Percentiles rank a stretch among this genome's conserved stretches.
phyloP scores from a whole-genome alignment of 345 rosid species.

The Lepidium aucheri region DNA sequence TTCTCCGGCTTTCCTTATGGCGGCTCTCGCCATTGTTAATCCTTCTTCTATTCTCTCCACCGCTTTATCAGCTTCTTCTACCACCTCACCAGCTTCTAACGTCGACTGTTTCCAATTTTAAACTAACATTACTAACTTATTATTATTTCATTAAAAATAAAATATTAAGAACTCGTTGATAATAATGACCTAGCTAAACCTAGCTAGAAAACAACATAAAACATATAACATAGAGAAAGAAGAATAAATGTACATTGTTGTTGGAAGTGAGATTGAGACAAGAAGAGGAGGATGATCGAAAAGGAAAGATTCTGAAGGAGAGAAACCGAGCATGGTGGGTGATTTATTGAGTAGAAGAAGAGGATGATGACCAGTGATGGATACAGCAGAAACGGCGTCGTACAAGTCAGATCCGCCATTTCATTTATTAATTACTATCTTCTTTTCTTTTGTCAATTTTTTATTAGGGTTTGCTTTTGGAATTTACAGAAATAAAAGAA shows the following conservation, averaged over 20 bases:
- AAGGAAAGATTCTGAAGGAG: slow-evolving; percentile 5
- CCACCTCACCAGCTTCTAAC: not conserved
- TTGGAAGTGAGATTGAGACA: slow-evolving; percentile 15
- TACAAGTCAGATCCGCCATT: slow-evolving; percentile 46
- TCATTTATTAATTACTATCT: not conserved
- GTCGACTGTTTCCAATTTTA: slow-evolving; percentile 2
- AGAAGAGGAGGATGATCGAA: slow-evolving; percentile 4
- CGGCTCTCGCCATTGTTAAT: slow-evolving; percentile 53
- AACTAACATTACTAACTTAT: not conserved
- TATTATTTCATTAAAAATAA: too few species aligned
- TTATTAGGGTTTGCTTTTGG: not conserved
- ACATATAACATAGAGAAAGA: not conserved
- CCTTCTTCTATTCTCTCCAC: slow-evolving; percentile 46
- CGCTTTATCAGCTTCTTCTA: slow-evolving; percentile 22
- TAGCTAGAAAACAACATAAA: not conserved
- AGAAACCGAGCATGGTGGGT: slow-evolving; percentile 17
- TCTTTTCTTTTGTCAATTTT: not conserved
- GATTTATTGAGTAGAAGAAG: slow-evolving; percentile 37
- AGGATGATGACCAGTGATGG: slow-evolving; percentile 39
- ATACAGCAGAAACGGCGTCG: slow-evolving; percentile 32
- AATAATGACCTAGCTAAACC: not conserved
- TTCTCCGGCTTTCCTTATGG: slow-evolving; percentile 41
- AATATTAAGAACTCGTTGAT: not conserved
- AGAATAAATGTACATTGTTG: slow-evolving; percentile 7
- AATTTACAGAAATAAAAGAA: not conserved